Base-by-base conservation (phyloP, 106 monocot genomes). In the Cymbidium sinense region DNA sequence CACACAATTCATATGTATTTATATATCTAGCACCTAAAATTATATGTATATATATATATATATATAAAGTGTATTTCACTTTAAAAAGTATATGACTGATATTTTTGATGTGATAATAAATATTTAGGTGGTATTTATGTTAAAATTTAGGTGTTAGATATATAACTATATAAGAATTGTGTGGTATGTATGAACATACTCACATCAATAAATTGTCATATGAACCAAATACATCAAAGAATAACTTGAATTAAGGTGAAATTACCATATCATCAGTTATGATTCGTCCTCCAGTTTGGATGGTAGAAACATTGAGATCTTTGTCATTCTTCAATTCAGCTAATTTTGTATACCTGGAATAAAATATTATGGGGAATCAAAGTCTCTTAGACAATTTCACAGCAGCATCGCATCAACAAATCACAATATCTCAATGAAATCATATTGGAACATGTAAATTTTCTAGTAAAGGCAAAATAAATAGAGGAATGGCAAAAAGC, bases 261-360 rank as follows among this genome's bases (percentile, higher is more conserved):
- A 81, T 2, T 87, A 98, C 96, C 94, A 84, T 81, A 78, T 98
- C 96, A 70, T 94, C 96, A 61, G 84, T 43, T 27, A 79, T 69
- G 52, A 65, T 84, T 10, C 29, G 80, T 33, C 23, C 83, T 33
- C 78, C 94, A 25, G 88, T 86, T 79, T 88, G 83, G 67, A 86
- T 77, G 5, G 67, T 55, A 78, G 77, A 58, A 80, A 78, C 37
- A 80, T 85, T 81, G 20, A 75, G 70, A 78, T 74, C 72, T 78
- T 92, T 92, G 36, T 89, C 88, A 83, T 87, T 88, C 77, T 86
- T 86, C 10, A 87, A 69, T 78, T 99, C 98, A 17, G 86, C 90
- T 83, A 99, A 71, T 86, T 92, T 99, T 15, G 83, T 82, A 82
- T 99, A 99, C 86, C 98, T 99, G 73, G 20, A 79, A 75, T n/a